These are phyloP conservation scores for Skeletonema grethae DNA, from an alignment of 108 stramenopile species.

Conservation along the genomic window DNA sequence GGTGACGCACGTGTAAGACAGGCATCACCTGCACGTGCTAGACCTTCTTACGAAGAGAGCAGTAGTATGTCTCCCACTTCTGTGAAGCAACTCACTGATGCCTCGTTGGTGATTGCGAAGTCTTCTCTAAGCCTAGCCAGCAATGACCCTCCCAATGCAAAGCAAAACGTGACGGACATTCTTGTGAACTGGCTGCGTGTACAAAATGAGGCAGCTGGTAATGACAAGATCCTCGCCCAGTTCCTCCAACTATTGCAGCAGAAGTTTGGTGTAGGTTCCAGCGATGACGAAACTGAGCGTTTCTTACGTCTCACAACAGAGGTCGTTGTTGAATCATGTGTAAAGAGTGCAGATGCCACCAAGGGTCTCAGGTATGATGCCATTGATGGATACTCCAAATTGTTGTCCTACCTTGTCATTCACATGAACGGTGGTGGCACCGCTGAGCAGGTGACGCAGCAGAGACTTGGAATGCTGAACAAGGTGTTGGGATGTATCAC, in stretches of 20 bases:
- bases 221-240: slow-evolving; percentile 88
- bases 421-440: slow-evolving; percentile 73
- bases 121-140: slow-evolving; percentile 58
- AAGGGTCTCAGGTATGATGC: slow-evolving; percentile 82
- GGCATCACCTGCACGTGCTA: slow-evolving; percentile 13
- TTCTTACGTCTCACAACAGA: slow-evolving; percentile 93
- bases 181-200: slow-evolving; percentile 97
- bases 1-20: slow-evolving; percentile 17
- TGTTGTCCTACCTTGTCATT: slow-evolving; percentile 88
- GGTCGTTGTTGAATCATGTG: slow-evolving; percentile 87
- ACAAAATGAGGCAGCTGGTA: slow-evolving; percentile 77
- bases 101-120: slow-evolving; percentile 71
- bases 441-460: slow-evolving; percentile 63
- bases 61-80: slow-evolving; percentile 75
- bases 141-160: slow-evolving; percentile 79
- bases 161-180: slow-evolving; percentile 87
- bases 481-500: slow-evolving; percentile 86
- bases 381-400: slow-evolving; percentile 92
- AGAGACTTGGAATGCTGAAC: slow-evolving; percentile 86
- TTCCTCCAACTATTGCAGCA: slow-evolving; percentile 90
- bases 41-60: slow-evolving; percentile 52
- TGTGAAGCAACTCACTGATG: slow-evolving; percentile 56
- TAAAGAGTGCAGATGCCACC: slow-evolving; percentile 55
- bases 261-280: slow-evolving; percentile 88
- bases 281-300: slow-evolving; percentile 92